phyloP scores from a whole-genome alignment of 768 basidiomycete genomes.

The Rhodotorula babjevae region DNA sequence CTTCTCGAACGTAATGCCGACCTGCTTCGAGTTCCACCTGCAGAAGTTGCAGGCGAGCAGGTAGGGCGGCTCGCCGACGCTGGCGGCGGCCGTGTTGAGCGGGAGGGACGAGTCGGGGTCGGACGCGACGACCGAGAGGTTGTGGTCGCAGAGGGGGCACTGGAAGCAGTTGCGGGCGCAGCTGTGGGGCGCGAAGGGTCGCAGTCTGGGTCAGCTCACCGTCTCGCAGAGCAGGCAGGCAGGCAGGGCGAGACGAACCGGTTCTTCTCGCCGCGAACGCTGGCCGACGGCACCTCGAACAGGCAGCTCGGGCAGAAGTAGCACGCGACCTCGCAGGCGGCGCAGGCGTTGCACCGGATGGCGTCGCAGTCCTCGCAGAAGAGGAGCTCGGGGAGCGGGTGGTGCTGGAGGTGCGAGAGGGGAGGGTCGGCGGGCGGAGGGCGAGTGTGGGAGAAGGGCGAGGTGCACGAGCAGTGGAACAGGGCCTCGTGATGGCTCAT shows the following conservation, averaged over 20 bases:
- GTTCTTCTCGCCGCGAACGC: constrained; percentile 96
- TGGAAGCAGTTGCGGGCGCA: constrained; percentile 97
- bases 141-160: constrained; percentile 88
- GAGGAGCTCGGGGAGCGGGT: constrained; percentile 76
- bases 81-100: constrained; percentile 34
- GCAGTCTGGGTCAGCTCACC: neutral
- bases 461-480: constrained; percentile 48
- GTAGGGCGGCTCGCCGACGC: constrained; percentile 78
- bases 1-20: constrained; percentile 91
- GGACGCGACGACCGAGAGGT: constrained; percentile 82
- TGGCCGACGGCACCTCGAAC: constrained; percentile 96
- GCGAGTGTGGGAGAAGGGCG: constrained; percentile 61
- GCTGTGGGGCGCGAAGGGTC: constrained; percentile 55
- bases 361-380: constrained; percentile 99
- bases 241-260: constrained; percentile 54
- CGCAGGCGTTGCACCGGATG: constrained; percentile 86
- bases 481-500: constrained; percentile 34
- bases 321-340: constrained; percentile 85
- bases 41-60: constrained; percentile 87
- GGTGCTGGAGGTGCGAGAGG: constrained; percentile 75
- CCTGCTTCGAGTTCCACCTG: constrained; percentile 87
- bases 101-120: constrained; percentile 51
- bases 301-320: constrained; percentile 98
- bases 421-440: constrained; percentile 57
- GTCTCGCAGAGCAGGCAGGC: neutral